These are phyloP conservation scores for Ceratobasidium sp. DNA, from an alignment of 1,284 basidiomycete genomes.

Conservation along the genomic window DNA sequence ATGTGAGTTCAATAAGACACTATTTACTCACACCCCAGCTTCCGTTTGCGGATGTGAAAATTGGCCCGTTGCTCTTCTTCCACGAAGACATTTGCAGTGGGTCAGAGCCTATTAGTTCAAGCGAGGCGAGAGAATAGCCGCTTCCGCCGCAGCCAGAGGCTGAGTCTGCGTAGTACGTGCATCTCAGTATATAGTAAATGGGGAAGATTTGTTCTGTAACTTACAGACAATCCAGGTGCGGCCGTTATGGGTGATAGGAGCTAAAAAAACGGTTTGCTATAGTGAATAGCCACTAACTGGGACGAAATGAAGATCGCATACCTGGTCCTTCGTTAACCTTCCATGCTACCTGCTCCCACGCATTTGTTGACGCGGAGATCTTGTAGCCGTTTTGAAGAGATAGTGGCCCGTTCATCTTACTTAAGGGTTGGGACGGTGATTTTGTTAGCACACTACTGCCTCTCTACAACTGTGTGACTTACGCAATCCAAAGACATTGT, in stretches of 20 bases:
- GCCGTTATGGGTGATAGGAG: not conserved
- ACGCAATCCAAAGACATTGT: constrained; percentile 45
- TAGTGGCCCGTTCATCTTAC: not conserved
- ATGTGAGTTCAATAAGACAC: not conserved
- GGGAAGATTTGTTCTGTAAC: not conserved
- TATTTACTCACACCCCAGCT: not conserved
- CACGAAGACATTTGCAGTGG: constrained; percentile 8
- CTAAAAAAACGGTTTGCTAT: not conserved
- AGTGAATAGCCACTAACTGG: not conserved
- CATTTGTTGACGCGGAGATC: constrained; percentile 29
- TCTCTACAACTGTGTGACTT: not conserved
- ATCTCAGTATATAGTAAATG: not conserved
- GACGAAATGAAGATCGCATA: not conserved
- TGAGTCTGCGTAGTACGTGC: constrained; percentile 2
- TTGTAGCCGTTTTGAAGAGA: constrained; percentile 7
- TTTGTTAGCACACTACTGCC: too few relatives aligned
- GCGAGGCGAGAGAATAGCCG: constrained; percentile 43
- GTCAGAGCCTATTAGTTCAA: not conserved
- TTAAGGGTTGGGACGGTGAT: not conserved
- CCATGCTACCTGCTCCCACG: constrained; percentile 40
- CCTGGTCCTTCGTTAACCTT: constrained; percentile 43
- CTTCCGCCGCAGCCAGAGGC: constrained; percentile 36
- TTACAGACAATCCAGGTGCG: constrained; percentile 42
- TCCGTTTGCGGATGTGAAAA: constrained; percentile 16
- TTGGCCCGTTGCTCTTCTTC: constrained; percentile 24